Conservation (phyloP, 2,329 filamentous ascomycete species). For the Monilinia aucupariae region DNA sequence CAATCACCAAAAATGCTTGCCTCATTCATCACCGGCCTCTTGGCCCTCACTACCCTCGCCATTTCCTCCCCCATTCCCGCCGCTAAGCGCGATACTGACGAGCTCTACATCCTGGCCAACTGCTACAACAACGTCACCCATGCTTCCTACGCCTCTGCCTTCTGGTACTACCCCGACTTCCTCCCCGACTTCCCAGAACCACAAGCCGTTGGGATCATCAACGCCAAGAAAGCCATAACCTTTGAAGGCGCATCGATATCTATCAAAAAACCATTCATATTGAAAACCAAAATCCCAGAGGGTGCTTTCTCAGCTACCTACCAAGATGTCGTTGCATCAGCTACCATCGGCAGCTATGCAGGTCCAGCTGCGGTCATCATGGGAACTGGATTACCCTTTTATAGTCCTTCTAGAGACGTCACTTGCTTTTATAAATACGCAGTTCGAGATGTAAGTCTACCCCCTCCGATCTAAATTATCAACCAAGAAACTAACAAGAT, state of each 20-base stretch:
- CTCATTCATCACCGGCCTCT: conserved; percentile 4
- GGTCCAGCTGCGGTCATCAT: neutral
- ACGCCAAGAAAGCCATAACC: neutral
- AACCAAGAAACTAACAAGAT: neutral
- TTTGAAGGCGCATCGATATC: neutral
- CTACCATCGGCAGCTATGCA: conserved; percentile 5
- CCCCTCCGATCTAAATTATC: neutral
- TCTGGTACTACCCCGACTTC: conserved; percentile 15
- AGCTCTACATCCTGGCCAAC: conserved; percentile 13
- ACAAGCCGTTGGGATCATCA: conserved; percentile 7
- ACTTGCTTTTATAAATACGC: conserved; percentile 9
- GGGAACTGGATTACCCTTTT: conserved; percentile 5
- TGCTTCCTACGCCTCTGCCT: conserved; percentile 7
- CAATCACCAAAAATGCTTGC: neutral
- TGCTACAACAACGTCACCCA: conserved; percentile 12
- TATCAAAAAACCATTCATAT: neutral
- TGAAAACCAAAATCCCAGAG: neutral
- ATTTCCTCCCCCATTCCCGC: conserved; percentile 1
- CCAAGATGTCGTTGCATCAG: conserved; percentile 3
- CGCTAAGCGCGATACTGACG: conserved; percentile 9
- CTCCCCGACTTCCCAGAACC: conserved; percentile 7
- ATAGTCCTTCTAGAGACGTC: neutral
- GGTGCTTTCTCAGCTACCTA: neutral
- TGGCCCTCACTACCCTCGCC: neutral
- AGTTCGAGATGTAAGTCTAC: conserved; percentile 8